phyloP scores from a whole-genome alignment of 176 grass and related monocot genomes.

The Raddia distichophylla region DNA sequence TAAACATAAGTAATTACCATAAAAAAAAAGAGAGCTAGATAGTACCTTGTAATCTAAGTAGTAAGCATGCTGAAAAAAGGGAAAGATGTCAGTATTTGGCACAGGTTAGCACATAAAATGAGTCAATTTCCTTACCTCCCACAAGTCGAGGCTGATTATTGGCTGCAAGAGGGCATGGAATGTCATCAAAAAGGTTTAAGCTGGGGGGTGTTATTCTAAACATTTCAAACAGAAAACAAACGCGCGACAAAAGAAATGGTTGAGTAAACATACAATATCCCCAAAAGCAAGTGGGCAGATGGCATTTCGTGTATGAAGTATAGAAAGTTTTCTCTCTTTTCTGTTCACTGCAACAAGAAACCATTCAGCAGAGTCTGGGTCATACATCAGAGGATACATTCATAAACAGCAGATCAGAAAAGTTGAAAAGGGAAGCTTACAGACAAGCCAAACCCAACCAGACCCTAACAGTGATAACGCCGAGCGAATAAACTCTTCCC shows the following conservation, averaged over 20 bases:
- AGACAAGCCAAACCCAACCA: conserved; percentile 90
- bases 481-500: conserved; percentile 71
- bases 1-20: not conserved
- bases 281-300: conserved; percentile 82
- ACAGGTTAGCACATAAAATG: conserved; percentile 13
- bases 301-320: conserved; percentile 82
- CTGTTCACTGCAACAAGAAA: conserved; percentile 61
- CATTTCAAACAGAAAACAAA: not conserved
- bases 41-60: conserved; percentile 93
- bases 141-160: conserved; percentile 85
- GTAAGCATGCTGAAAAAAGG: conserved; percentile 84
- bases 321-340: conserved; percentile 63
- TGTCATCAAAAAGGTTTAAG: conserved; percentile 36
- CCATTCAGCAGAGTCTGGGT: conserved; percentile 7
- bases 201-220: conserved; percentile 5
- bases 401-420: not conserved
- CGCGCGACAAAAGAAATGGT: conserved; percentile 12
- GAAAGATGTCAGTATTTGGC: conserved; percentile 41
- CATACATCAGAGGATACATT: not conserved
- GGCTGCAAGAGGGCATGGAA: conserved; percentile 61
- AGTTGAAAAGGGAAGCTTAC: conserved; percentile 52
- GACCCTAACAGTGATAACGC: conserved; percentile 64
- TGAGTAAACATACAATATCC: conserved; percentile 72
- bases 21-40: not conserved
- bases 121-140: conserved; percentile 74